Evolutionary conservation across 768 basidiomycete species (phyloP).

Genomic region (Boletus rex-veris): DNA sequence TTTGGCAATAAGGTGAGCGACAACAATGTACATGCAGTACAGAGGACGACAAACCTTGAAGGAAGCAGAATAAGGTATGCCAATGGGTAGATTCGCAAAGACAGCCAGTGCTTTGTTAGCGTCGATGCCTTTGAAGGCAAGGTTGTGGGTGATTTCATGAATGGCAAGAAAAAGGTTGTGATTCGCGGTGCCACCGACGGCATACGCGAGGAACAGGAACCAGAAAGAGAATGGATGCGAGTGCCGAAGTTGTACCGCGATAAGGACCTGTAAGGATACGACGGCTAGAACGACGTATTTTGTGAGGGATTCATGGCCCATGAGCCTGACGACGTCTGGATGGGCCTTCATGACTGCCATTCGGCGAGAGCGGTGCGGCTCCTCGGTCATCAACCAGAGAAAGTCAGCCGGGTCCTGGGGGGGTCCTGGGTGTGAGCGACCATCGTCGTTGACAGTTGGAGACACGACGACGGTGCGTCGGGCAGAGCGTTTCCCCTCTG

Average conservation of each 20-base stretch:
- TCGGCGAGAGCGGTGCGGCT: constrained; percentile 87
- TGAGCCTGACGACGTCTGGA: constrained; percentile 92
- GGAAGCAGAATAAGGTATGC: constrained; percentile 89
- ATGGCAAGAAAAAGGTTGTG: constrained; percentile 98
- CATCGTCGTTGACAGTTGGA: constrained; percentile 40
- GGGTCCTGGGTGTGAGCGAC: constrained; percentile 42
- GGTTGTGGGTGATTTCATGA: constrained; percentile 97
- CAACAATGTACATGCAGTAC: neutral
- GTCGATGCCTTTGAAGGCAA: constrained; percentile 80
- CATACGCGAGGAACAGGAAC: constrained; percentile 79
- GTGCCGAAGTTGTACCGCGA: constrained; percentile 64
- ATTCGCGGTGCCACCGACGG: constrained; percentile 90
- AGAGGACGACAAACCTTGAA: constrained; percentile 67
- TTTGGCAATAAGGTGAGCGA: constrained; percentile 27
- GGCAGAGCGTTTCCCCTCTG: constrained; percentile 50
- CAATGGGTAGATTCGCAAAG: constrained; percentile 90
- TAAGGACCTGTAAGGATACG: constrained; percentile 67
- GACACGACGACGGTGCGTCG: constrained; percentile 48
- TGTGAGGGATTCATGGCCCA: constrained; percentile 92
- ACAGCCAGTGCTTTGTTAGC: constrained; percentile 88
- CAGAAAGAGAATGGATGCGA: constrained; percentile 62
- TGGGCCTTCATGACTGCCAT: constrained; percentile 91
- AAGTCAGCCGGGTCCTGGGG: constrained; percentile 84
- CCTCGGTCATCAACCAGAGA: constrained; percentile 96
- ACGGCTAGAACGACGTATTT: constrained; percentile 87